Evolutionary conservation across 495 filamentous ascomycete genomes (phyloP).

Genomic region (Bryoglossum gracile): DNA sequence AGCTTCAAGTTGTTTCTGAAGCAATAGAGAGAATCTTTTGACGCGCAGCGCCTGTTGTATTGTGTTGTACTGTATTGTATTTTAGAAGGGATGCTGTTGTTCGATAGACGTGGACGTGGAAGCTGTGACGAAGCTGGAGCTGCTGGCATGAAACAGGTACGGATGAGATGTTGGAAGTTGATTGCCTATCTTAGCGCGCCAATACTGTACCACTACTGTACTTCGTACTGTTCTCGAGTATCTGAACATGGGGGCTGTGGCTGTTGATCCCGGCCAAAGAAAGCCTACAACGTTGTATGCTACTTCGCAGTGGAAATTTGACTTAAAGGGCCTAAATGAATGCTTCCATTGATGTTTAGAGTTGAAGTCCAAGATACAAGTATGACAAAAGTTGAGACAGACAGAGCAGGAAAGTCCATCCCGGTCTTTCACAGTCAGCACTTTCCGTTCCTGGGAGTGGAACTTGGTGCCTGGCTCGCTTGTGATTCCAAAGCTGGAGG

Average conservation of each 20-base stretch:
- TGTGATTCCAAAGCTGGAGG: too few relatives aligned
- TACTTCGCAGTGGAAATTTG: too few relatives aligned
- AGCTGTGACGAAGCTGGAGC: background rate
- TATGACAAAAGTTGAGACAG: too few relatives aligned
- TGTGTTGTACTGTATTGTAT: background rate
- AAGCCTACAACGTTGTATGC: too few relatives aligned
- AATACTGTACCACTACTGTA: too few relatives aligned
- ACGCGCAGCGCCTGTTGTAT: conserved; percentile 3
- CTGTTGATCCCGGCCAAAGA: too few relatives aligned
- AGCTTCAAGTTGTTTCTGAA: background rate
- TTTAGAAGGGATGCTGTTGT: background rate
- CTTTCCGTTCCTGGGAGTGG: background rate
- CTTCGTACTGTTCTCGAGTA: too few relatives aligned
- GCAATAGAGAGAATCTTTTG: background rate
- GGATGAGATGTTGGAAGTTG: background rate
- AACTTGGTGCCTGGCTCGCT: background rate
- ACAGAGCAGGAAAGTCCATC: too few relatives aligned
- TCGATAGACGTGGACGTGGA: background rate
- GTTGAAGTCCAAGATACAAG: too few relatives aligned
- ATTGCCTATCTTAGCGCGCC: background rate
- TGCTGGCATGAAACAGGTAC: background rate
- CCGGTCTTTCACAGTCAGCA: background rate
- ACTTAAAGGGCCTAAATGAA: too few relatives aligned
- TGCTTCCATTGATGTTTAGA: too few relatives aligned
- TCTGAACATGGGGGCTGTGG: too few relatives aligned